Base-by-base conservation (phyloP, 2,329 filamentous ascomycete genomes). In the Calonectria honghensis region DNA sequence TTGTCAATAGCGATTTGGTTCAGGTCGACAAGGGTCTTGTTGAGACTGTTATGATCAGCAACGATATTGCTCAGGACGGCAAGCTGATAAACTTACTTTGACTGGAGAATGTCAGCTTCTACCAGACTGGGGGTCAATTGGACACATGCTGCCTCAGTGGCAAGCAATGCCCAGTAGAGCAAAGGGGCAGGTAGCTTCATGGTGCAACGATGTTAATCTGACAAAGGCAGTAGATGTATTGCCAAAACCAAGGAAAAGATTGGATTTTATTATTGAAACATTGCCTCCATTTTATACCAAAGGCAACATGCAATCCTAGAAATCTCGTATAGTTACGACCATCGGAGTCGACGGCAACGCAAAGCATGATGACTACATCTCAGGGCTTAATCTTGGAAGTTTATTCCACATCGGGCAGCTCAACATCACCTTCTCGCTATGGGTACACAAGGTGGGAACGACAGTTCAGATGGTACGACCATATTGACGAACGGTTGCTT, bases 1-100 rank as follows among this genome's bases (percentile, higher is more conserved):
- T 93, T 89, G 67, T 87, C 85, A 37, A 83, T 83, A 16, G 87
- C 91, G 69, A 92, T 92, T 54, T 86, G 83, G 79, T 92, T 86
- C 7, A 93, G 85, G 72, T 88, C 86, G 79, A 86, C 85, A n/a
- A 93, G 87, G 59, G 90, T 90, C 70, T 86, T 85, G 81, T 89
- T 86, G 27, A 93, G 84, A 29, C 90, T 91, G 66, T 57, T 1
- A 9, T 18, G n/a, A 52, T 80, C 59, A 81, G 74, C 27, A 2
- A 10, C 11, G 16, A 16, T 13, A 31, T 0, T 0, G 1, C 14
- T 13, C 13, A 29, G 14, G 9, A 6, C 31, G 0, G 11, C 2
- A 51, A 2, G 6, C 29, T 13, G 35, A 45, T 48, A 18, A 1
- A 35, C 76, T 35, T 74, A 81, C 79, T 79, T 78, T 14, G 75